phyloP scores from a whole-genome alignment of 1,139 yeast genomes.

The Trichomonascaceae sp. region DNA sequence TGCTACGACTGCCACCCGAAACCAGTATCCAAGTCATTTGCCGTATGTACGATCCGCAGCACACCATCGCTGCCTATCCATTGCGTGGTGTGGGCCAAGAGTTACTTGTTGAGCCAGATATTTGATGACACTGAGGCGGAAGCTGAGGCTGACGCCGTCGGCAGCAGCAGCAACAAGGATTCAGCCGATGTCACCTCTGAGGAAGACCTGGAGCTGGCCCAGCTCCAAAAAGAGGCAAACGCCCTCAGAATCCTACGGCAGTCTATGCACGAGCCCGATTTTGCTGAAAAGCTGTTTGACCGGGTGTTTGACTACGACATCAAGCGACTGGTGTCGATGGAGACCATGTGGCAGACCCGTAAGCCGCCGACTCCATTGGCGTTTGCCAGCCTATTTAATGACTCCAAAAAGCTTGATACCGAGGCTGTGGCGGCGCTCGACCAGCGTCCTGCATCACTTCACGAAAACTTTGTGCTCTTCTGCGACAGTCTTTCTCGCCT shows the following conservation, averaged over 20 bases:
- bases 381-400: constrained; percentile 15
- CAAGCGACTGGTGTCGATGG: constrained; percentile 55
- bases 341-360: constrained; percentile 68
- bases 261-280: constrained; percentile 27
- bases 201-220: constrained; percentile 41
- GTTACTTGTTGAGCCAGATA: constrained; percentile 69
- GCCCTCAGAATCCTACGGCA: constrained; percentile 57
- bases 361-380: constrained; percentile 51
- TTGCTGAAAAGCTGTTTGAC: constrained; percentile 27
- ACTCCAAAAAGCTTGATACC: constrained; percentile 6
- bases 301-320: constrained; percentile 59
- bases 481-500: constrained; percentile 37
- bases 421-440: constrained; percentile 32
- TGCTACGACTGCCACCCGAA: constrained; percentile 89
- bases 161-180: constrained; percentile 25
- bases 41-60: constrained; percentile 93
- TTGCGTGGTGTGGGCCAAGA: constrained; percentile 96
- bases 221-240: constrained; percentile 57
- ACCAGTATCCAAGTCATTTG: constrained; percentile 79
- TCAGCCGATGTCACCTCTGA: constrained; percentile 11
- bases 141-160: constrained; percentile 14
- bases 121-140: constrained; percentile 36
- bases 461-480: constrained; percentile 54
- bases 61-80: constrained; percentile 96
- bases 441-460: constrained; percentile 49